A percentile compares a stretch with the other conserved stretches of the same genome.
phyloP scores from a whole-genome alignment of 2,329 filamentous ascomycete species.

The Monosporascus ibericus region DNA sequence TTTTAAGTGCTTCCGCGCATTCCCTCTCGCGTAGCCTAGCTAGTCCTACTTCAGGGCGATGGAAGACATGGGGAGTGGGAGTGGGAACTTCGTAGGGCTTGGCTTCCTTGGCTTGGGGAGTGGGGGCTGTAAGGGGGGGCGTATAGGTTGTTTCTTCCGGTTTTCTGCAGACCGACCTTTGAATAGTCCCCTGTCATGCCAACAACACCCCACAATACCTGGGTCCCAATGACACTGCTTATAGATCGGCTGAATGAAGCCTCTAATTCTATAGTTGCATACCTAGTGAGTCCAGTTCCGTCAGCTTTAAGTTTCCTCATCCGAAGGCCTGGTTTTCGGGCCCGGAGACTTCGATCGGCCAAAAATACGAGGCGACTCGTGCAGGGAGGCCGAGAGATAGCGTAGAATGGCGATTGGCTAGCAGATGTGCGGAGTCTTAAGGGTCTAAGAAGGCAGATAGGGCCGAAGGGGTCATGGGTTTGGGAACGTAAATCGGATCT shows the following conservation, averaged over 20 bases:
- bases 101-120: conserved; percentile 1
- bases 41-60: not conserved
- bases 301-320: conserved; percentile 13
- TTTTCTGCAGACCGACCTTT: conserved; percentile 22
- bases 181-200: conserved; percentile 22
- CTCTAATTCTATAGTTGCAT: conserved; percentile 1
- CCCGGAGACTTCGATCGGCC: not conserved
- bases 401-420: not conserved
- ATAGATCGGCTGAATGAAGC: conserved; percentile 13
- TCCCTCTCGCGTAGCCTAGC: not conserved
- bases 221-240: conserved; percentile 19
- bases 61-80: not conserved
- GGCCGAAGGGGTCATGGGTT: too few relatives aligned
- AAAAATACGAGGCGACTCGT: not conserved
- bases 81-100: not conserved
- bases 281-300: conserved; percentile 4
- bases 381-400: not conserved
- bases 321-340: not conserved
- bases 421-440: not conserved
- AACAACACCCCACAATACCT: conserved; percentile 20
- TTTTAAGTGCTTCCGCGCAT: not conserved
- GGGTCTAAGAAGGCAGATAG: too few relatives aligned
- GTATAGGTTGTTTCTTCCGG: conserved; percentile 6
- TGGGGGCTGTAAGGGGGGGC: conserved; percentile 10
- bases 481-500: not conserved